Evolutionary conservation across 2,329 filamentous ascomycete genomes (phyloP).

Genomic region (Fusarium piperis): DNA sequence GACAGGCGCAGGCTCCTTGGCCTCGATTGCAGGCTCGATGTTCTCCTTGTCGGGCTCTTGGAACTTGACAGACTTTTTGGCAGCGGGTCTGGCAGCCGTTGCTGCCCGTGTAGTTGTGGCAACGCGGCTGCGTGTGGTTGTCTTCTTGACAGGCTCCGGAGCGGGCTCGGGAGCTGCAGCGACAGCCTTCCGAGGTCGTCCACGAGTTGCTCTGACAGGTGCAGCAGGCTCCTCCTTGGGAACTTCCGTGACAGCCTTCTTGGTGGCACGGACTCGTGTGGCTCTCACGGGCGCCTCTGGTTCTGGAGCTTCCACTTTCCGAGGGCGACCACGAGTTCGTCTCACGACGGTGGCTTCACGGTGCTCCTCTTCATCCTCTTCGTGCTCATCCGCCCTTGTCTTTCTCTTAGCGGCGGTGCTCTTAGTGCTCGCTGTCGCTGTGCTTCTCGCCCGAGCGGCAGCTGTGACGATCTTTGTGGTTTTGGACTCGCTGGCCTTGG

Average conservation of each 20-base stretch:
- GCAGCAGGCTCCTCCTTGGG: conserved; percentile 38
- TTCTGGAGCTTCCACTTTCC: conserved; percentile 51
- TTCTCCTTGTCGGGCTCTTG: conserved; percentile 74
- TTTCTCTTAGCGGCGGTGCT: conserved; percentile 58
- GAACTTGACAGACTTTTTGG: conserved; percentile 72
- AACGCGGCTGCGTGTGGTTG: conserved; percentile 42
- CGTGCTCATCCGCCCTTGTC: conserved; percentile 62
- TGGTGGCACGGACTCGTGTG: conserved; percentile 42
- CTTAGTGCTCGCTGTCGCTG: conserved; percentile 46
- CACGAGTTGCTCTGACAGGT: conserved; percentile 52
- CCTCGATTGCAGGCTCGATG: conserved; percentile 54
- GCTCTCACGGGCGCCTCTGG: conserved; percentile 38
- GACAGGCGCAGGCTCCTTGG: conserved; percentile 47
- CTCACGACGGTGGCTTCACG: conserved; percentile 47
- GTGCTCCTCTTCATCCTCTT: conserved; percentile 56
- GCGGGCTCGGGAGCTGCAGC: conserved; percentile 38
- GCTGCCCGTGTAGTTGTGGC: conserved; percentile 46
- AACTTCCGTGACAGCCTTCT: conserved; percentile 40
- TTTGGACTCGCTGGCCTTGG: conserved; percentile 53
- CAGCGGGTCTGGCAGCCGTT: conserved; percentile 53
- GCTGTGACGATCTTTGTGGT: conserved; percentile 60
- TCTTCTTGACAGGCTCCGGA: conserved; percentile 47
- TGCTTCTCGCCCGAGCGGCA: conserved; percentile 58
- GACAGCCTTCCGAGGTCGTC: conserved; percentile 55
- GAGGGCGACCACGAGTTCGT: conserved; percentile 53